Conservation (phyloP, 495 filamentous ascomycete species). For the Penicillium flavigenum region DNA sequence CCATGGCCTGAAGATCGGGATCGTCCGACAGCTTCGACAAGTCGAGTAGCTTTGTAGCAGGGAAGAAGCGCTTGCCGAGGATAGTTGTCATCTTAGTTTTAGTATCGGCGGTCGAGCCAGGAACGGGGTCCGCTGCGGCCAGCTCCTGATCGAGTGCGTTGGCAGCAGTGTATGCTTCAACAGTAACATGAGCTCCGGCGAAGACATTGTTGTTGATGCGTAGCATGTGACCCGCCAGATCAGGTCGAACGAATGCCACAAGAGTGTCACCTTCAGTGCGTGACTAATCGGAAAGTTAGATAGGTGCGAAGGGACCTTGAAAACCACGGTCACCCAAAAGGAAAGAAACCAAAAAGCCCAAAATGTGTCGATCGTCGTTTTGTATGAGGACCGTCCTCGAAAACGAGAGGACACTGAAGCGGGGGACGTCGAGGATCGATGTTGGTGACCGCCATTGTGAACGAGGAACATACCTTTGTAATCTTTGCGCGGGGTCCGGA, state of each 20-base stretch:
- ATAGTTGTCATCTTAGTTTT: slow-evolving; percentile 53
- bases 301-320: slow-evolving; percentile 57
- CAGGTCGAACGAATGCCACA: slow-evolving; percentile 63
- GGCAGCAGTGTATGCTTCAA: slow-evolving; percentile 42
- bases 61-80: slow-evolving; percentile 70
- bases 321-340: slow-evolving; percentile 50
- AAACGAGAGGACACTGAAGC: slow-evolving; percentile 57
- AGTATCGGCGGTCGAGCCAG: slow-evolving; percentile 45
- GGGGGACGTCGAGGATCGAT: slow-evolving; percentile 51
- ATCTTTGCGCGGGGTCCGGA: slow-evolving; percentile 61
- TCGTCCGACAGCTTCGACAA: slow-evolving; percentile 74
- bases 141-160: slow-evolving; percentile 26
- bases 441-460: slow-evolving; percentile 49
- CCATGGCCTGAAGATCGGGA: slow-evolving; percentile 62
- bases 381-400: slow-evolving; percentile 54
- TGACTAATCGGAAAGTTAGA: slow-evolving; percentile 72
- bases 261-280: slow-evolving; percentile 66
- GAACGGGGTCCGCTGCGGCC: slow-evolving; percentile 22
- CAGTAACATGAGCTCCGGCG: slow-evolving; percentile 59
- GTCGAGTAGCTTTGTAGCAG: slow-evolving; percentile 69
- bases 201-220: slow-evolving; percentile 64
- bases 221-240: slow-evolving; percentile 58
- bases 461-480: slow-evolving; percentile 76
- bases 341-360: slow-evolving; percentile 35
- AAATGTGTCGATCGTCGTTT: slow-evolving; percentile 55